Evolutionary conservation across 768 basidiomycete genomes (phyloP).

Genomic region (Leucocoprinus leucothites): DNA sequence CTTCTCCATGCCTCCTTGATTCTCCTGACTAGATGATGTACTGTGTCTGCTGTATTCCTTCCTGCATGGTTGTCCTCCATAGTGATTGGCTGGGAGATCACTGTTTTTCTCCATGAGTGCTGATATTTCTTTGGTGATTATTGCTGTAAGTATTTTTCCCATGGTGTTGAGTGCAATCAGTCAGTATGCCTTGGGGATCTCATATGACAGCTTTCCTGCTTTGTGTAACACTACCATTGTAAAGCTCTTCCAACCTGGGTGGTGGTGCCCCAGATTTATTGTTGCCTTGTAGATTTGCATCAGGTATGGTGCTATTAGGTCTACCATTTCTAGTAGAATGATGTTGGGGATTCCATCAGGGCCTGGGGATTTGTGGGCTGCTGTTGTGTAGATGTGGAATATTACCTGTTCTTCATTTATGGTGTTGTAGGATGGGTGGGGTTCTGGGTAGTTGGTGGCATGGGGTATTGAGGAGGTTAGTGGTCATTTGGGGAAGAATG

Average conservation of each 20-base stretch:
- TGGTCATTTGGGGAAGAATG: slow-evolving; percentile 27
- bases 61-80: slow-evolving; percentile 32
- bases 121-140: slow-evolving; percentile 20
- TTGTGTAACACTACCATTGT: slow-evolving; percentile 29
- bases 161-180: slow-evolving; percentile 32
- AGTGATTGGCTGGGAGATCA: slow-evolving; percentile 30
- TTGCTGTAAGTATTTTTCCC: slow-evolving; percentile 24
- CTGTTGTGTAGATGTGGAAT: slow-evolving; percentile 21
- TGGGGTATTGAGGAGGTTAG: background rate
- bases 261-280: background rate
- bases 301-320: slow-evolving; percentile 15
- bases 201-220: slow-evolving; percentile 31
- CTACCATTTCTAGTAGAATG: slow-evolving; percentile 14
- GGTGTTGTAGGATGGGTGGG: slow-evolving; percentile 12
- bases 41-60: slow-evolving; percentile 30
- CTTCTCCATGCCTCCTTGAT: slow-evolving; percentile 34
- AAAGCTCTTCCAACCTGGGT: slow-evolving; percentile 17
- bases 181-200: slow-evolving; percentile 25
- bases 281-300: slow-evolving; percentile 16
- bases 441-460: slow-evolving; percentile 23
- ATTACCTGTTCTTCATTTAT: slow-evolving; percentile 26
- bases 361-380: slow-evolving; percentile 27
- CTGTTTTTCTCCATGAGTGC: slow-evolving; percentile 22
- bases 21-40: slow-evolving; percentile 27
- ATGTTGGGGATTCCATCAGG: slow-evolving; percentile 26